Conservation (phyloP, 306 rosid genomes). For the Cicer pinnatifidum region DNA sequence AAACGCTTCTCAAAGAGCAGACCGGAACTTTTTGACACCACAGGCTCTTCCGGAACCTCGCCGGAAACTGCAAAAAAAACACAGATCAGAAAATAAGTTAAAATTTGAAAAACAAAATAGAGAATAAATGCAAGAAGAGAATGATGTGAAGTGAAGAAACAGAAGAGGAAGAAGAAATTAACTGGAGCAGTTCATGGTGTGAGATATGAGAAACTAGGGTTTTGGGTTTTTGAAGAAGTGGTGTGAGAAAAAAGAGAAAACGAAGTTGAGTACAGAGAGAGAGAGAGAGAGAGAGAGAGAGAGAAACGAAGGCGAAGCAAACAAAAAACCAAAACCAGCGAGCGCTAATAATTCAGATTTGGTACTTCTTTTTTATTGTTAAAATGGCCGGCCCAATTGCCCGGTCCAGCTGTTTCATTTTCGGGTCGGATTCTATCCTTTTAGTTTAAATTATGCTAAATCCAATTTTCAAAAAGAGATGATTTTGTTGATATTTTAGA, state of each 20-base stretch:
- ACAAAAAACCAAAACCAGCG: conserved; percentile 4
- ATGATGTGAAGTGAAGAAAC: neutral
- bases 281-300: conserved; percentile 15
- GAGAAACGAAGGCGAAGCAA: neutral
- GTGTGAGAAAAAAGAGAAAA: neutral
- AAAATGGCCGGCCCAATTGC: conserved; percentile 33
- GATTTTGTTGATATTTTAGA: too few species aligned
- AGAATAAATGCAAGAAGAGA: neutral
- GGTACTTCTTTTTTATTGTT: neutral
- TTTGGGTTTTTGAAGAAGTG: conserved; percentile 42
- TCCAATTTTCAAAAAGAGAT: too few species aligned
- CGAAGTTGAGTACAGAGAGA: neutral
- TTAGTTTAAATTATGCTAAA: too few species aligned
- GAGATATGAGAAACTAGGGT: conserved; percentile 43
- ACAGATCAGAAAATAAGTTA: conserved; percentile 47
- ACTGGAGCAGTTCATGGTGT: conserved; percentile 52
- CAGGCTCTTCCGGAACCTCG: conserved; percentile 99
- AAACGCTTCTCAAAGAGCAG: conserved; percentile 87
- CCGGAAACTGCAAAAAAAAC: conserved; percentile 75
- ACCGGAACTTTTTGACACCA: conserved; percentile 80
- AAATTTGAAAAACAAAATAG: neutral
- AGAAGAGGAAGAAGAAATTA: conserved; percentile 22
- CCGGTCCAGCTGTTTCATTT: conserved; percentile 21
- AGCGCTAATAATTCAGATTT: conserved; percentile 18
- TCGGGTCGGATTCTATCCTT: neutral